These are phyloP conservation scores for Aaosphaeria arxii DNA, from an alignment of 2,329 filamentous ascomycete genomes.

Conservation along the genomic window DNA sequence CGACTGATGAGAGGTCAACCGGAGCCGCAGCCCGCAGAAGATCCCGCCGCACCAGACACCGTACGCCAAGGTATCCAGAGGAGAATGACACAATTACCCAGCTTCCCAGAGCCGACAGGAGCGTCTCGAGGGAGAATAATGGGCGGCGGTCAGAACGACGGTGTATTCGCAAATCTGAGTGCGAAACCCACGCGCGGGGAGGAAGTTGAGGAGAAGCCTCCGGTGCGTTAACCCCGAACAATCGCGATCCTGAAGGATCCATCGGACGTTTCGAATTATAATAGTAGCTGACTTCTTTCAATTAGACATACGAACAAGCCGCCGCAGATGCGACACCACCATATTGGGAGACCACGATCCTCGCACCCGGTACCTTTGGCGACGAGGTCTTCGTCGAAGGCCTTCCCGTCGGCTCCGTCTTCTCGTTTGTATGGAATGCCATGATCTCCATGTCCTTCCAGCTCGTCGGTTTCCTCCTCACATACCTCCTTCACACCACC, in stretches of 20 bases:
- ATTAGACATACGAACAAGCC: constrained; percentile 93
- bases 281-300: constrained; percentile 31
- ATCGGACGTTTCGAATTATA: not conserved
- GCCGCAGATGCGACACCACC: constrained; percentile 93
- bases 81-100: constrained; percentile 54
- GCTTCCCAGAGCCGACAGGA: constrained; percentile 41
- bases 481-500: constrained; percentile 95
- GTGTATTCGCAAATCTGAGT: constrained; percentile 92
- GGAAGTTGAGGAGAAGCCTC: constrained; percentile 86
- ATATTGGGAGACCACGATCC: constrained; percentile 98
- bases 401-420: constrained; percentile 84
- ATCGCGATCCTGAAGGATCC: too few relatives aligned
- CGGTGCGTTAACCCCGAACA: constrained; percentile 58
- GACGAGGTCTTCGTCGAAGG: constrained; percentile 98
- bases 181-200: constrained; percentile 83
- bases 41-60: constrained; percentile 10
- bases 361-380: constrained; percentile 84
- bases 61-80: constrained; percentile 41
- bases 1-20: constrained; percentile 72
- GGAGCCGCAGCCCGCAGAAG: constrained; percentile 6
- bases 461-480: constrained; percentile 93
- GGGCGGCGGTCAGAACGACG: constrained; percentile 75
- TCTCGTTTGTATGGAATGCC: constrained; percentile 86
- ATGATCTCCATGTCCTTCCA: constrained; percentile 97
- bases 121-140: constrained; percentile 54